Evolutionary conservation across 495 filamentous ascomycete genomes (phyloP), one percentile per base, ranked within the genome.

Genomic region (Durotheca rogersii): DNA sequence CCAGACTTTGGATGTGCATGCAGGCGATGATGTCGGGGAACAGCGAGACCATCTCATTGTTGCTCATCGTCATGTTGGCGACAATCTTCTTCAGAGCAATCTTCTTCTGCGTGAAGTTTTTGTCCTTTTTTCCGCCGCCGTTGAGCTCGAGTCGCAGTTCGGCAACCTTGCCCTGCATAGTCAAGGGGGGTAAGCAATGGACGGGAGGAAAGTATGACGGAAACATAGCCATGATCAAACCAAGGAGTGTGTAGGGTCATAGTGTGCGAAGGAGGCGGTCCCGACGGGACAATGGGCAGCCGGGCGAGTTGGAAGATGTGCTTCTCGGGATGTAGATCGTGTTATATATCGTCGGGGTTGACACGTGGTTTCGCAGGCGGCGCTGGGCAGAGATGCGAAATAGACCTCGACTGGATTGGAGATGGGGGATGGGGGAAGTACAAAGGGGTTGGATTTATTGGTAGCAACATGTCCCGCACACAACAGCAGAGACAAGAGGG

Each of bases 61-160:
- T 99, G 80, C 90, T 96, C 93, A 97, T 97, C 45, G 93, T 97
- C 93, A 99, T 97, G 66, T 97, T 99, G 58, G 93, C 93, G 62
- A 99, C 93, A 57, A 99, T 97, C 78, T 96, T 96, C 83, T 99
- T 99, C 41, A 99, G 78, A 20, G 93, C 92, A 65, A 96, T 95
- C 81, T 97, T 97, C 78, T 97, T 99, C 56, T 87, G 83, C 32
- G 89, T 85, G 68, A 88, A 85, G 75, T 95, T 95, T 79, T 97
- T 99, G 78, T 99, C 93, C 74, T 96, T 97, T 77, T 91, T 95
- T 66, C 89, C 88, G 59, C 88, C 88, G 72, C 84, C 89, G 69
- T 89, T 89, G 67, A 99, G 81, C 78, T 99, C 93, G 52, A 85
- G 80, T 67, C 94, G 90, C 62, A 99, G 80, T 80, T 99, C 93